Base-by-base conservation (phyloP, 768 basidiomycete species). In the Clitopilus hobsonii region DNA sequence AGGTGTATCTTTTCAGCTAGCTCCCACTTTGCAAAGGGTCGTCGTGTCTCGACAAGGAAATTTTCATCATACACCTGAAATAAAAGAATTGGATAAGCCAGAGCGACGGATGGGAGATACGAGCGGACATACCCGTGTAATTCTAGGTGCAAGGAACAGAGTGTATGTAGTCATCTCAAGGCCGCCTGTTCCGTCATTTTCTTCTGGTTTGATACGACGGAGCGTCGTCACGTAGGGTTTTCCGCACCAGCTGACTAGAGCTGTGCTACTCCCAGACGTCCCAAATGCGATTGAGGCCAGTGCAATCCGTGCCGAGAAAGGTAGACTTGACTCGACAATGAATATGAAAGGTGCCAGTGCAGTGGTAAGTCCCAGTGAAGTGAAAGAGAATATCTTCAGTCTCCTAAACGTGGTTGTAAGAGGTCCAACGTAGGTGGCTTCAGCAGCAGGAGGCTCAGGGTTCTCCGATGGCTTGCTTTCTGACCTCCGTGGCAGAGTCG, bases 11-110 rank as follows among this genome's bases (percentile, higher is more conserved):
- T 71, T 38, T 74, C 67, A 22, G 86, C 83, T 23, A 93, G 80
- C 65, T 90, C 86, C 90, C 89, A 93, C 57, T 83, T 90, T 11
- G 91, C 88, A 59, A 92, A 86, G 1, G 86, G 82, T 28, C 90
- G 78, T 54, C 68, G 71, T 0, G 86, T 84, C 49, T 82, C 82
- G 6, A 85, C 77, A 49, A 92, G 65, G 65, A 92, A 90, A 25
- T 77, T 78, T 2, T 85, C 78, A 59, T 92, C 90, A 61, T 90
- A 92, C 16, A 88, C 73, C 80, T 82, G 51, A 28, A 32, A 13
- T 30, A 27, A 20, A 32, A n/a, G 11, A 16, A 5, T 41, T 22
- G n/a, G 36, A 27, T 22, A 49, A 4, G 49, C 6, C 23, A 52
- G 16, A n/a, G 7, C 45, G 27, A 22, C 16, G 32, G 27, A 36